Percentiles rank a stretch among this genome's conserved stretches.
Evolutionary conservation across 202 grass and related monocot genomes (phyloP).

Genomic region (Setaria italica): DNA sequence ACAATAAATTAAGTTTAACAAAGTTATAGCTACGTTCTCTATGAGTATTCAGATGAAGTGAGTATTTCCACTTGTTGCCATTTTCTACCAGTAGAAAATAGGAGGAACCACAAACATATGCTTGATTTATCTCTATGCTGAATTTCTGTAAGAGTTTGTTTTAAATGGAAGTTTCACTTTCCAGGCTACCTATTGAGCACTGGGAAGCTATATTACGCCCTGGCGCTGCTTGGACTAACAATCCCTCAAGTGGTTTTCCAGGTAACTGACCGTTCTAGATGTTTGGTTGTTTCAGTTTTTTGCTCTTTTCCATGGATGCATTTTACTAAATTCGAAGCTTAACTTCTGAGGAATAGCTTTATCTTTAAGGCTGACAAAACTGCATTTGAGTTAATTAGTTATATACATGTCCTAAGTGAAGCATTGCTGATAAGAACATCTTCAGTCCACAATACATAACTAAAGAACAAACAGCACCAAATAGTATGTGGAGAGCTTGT

Average conservation of each 20-base stretch:
- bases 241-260: conserved; percentile 52
- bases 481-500: not conserved
- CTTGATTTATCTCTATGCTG: conserved; percentile 21
- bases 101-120: not conserved
- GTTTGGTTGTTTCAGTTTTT: not conserved
- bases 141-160: conserved; percentile 25
- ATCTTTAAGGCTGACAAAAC: conserved; percentile 7
- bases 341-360: not conserved
- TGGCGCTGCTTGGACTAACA: conserved; percentile 24
- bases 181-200: conserved; percentile 80
- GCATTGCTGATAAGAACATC: not conserved
- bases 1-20: conserved; percentile 20
- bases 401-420: not conserved
- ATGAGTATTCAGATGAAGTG: not conserved
- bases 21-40: conserved; percentile 17
- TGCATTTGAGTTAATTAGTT: not conserved
- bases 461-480: not conserved
- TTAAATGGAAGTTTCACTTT: conserved; percentile 40
- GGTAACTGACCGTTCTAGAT: conserved; percentile 46
- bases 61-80: not conserved
- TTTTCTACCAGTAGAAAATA: conserved; percentile 9
- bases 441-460: not conserved
- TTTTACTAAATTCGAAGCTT: not conserved
- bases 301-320: not conserved
- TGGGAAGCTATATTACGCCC: conserved; percentile 30